Conservation (phyloP, 2,329 filamentous ascomycete genomes). For the Diaporthe ampelina region DNA sequence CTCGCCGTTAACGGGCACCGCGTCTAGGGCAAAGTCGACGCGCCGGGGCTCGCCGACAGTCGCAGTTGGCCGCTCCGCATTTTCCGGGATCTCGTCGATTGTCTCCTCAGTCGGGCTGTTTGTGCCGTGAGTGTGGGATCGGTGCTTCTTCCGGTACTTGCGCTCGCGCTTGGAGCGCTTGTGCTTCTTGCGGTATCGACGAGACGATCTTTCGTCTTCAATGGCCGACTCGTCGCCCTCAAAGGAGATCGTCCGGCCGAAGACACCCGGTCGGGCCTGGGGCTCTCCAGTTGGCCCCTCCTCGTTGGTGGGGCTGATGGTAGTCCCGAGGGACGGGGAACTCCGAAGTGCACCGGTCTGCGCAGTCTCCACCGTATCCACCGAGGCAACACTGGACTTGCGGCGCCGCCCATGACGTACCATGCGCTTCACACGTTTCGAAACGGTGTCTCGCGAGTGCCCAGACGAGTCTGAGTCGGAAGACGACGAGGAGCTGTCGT, state of each 20-base stretch:
- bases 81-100: conserved; percentile 50
- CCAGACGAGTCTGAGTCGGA: conserved; percentile 81
- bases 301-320: conserved; percentile 52
- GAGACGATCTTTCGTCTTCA: conserved; percentile 58
- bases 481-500: conserved; percentile 68
- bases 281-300: conserved; percentile 56
- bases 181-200: conserved; percentile 52
- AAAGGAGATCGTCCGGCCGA: conserved; percentile 54
- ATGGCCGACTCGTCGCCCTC: conserved; percentile 60
- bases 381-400: conserved; percentile 82
- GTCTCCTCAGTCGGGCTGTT: conserved; percentile 50
- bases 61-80: conserved; percentile 41
- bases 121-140: conserved; percentile 50
- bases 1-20: conserved; percentile 17
- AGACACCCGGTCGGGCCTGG: conserved; percentile 51
- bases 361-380: conserved; percentile 63
- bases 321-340: conserved; percentile 59
- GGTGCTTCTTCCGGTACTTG: conserved; percentile 62
- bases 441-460: conserved; percentile 72
- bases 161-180: conserved; percentile 56
- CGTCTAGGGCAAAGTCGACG: conserved; percentile 68
- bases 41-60: conserved; percentile 62
- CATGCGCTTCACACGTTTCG: conserved; percentile 81
- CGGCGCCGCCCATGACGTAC: conserved; percentile 79
- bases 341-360: conserved; percentile 50